Evolutionary conservation across 2,329 filamentous ascomycete species (phyloP), one percentile per base, ranked within the genome.

Genomic region (Penicillium sp.): DNA sequence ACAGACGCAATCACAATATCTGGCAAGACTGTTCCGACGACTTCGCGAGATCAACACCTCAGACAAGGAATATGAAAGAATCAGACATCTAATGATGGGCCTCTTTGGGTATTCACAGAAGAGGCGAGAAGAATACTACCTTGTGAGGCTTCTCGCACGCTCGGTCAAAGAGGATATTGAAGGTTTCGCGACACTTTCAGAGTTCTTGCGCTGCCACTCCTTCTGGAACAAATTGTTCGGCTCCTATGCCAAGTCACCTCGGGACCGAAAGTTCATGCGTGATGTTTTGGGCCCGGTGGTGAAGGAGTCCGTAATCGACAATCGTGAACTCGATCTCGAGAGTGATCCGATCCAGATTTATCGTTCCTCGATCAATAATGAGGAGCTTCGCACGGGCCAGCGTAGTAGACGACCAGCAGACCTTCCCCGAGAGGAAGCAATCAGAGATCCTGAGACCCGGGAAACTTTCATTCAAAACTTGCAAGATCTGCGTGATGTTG

Each of bases 341-440:
- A 97, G 93, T 71, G 94, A 99, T 69, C 94, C 94, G 0, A 88
- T 97, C 80, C 93, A 97, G 66, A 99, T 99, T 54, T 97, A 99
- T 75, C 86, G 90, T 41, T 94, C 92, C 5, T 88, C 91, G 14
- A 95, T 99, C 76, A 97, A 95, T 77, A 96, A 99, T 66, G 93
- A 97, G 73, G 94, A 99, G 75, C 85, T 99, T 23, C 87, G 91
- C 18, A 99, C 94, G 0, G 94, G 94, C 4, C 85, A 86, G 61
- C 86, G 90, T 20, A 96, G 92, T 71, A 84, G 84, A 48, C 84
- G 94, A 59, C 89, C 87, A 31, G 85, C 90, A 14, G 92, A 97
- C 63, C 88, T 99, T 31, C 89, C 91, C 0, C 85, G 92, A 59
- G 94, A 99, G 71, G 82, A 95, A 64, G 94, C 94, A n/a, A 97